phyloP scores from a whole-genome alignment of 169 alveolate species.

The Ichthyophthirius multifiliis region DNA sequence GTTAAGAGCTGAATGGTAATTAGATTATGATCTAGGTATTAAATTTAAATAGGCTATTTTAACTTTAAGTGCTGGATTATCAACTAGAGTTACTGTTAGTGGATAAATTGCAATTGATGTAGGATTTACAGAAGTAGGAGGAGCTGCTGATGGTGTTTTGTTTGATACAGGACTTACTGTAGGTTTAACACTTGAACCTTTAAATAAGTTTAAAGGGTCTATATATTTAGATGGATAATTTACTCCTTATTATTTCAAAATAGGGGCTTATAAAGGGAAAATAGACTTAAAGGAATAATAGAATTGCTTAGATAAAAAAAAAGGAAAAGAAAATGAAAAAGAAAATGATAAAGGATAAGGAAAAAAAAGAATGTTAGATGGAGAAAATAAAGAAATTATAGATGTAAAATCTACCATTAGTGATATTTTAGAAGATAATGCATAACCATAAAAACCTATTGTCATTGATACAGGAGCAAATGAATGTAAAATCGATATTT shows the following conservation, averaged over 20 bases:
- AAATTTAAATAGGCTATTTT: neutral
- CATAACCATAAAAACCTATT: neutral
- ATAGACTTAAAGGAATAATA: neutral
- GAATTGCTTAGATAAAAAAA: too few relatives aligned
- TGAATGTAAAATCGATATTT: neutral
- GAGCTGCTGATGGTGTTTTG: neutral
- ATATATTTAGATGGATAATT: neutral
- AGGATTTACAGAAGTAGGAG: neutral
- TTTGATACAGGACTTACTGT: neutral
- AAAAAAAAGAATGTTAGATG: neutral
- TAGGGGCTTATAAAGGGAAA: neutral
- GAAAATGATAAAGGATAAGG: neutral
- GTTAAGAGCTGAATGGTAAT: neutral
- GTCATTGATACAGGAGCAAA: neutral
- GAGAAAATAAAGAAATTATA: neutral
- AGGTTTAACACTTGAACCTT: neutral
- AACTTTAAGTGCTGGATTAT: neutral
- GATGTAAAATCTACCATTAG: neutral
- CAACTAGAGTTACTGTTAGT: neutral
- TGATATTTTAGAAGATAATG: neutral
- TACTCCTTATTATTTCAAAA: neutral
- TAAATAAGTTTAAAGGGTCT: neutral
- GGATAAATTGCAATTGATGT: neutral
- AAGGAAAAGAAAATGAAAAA: too few relatives aligned
- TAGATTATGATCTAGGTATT: neutral